A percentile compares a stretch with the other conserved stretches of the same genome.
Evolutionary conservation across 2,329 filamentous ascomycete species (phyloP).

Genomic region (Trichophyton benhamiae): DNA sequence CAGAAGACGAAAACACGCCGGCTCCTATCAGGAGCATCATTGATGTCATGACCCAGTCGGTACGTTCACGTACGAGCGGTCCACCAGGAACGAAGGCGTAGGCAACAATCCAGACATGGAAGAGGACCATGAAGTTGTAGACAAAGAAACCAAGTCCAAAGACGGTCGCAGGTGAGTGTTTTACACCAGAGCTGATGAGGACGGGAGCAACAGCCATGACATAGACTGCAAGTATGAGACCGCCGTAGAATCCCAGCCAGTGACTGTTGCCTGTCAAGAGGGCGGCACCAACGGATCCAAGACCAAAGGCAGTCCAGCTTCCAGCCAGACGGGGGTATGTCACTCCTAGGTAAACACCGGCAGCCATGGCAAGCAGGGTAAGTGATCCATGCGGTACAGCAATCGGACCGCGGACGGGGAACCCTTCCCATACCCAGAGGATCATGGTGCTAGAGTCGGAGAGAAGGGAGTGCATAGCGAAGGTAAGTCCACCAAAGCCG

Average conservation of each 20-base stretch:
- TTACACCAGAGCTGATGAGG: slow-evolving; percentile 62
- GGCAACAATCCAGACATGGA: slow-evolving; percentile 96
- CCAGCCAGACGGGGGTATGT: slow-evolving; percentile 57
- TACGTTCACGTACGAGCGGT: slow-evolving; percentile 81
- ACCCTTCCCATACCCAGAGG: slow-evolving; percentile 95
- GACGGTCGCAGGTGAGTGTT: slow-evolving; percentile 61
- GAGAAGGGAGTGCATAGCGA: slow-evolving; percentile 79
- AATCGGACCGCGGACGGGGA: slow-evolving; percentile 75
- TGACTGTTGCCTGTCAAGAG: slow-evolving; percentile 63
- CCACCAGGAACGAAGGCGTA: slow-evolving; percentile 97
- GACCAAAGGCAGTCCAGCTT: slow-evolving; percentile 66
- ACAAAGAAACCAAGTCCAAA: slow-evolving; percentile 83
- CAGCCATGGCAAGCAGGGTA: slow-evolving; percentile 77
- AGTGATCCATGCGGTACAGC: slow-evolving; percentile 80
- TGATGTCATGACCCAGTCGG: slow-evolving; percentile 84
- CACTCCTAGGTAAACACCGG: slow-evolving; percentile 64
- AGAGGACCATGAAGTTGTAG: slow-evolving; percentile 91
- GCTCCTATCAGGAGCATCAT: slow-evolving; percentile 76
- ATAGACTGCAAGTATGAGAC: slow-evolving; percentile 61
- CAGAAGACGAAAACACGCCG: slow-evolving; percentile 60
- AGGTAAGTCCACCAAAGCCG: slow-evolving; percentile 72
- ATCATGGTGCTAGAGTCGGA: slow-evolving; percentile 99
- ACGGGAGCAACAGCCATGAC: slow-evolving; percentile 67
- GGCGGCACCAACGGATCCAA: slow-evolving; percentile 68
- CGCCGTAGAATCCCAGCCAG: slow-evolving; percentile 87